Evolutionary conservation across 257 asterid genomes (phyloP), one percentile per base, ranked within the genome.

Genomic region (Eustoma russellianum): DNA sequence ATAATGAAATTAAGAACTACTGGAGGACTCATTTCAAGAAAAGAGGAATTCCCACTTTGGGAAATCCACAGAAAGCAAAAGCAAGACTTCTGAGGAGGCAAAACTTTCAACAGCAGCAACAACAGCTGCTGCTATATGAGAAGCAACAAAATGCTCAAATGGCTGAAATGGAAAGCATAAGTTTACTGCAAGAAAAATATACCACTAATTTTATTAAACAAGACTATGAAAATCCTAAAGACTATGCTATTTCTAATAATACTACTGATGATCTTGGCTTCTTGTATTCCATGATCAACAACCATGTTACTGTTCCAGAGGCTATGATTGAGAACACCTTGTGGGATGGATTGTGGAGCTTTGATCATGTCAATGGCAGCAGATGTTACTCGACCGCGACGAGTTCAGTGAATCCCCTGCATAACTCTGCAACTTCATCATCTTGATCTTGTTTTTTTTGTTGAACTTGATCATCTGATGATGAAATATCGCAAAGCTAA

Each of bases 11-110:
- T 40, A 83, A 83, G 51, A 83, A 83, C 50, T 83, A 83, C 9
- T 80, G 90, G 94, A 78, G 90, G 58, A 83, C 94, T 46, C 94
- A 83, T 76, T 80, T 83, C 74, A 83, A 81, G 79, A 81, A 81
- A 33, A 38, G 7, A 38, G 59, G 43, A 13, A 80, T 72, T 45
- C 46, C 70, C 53, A 38, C 71, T 13, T 57, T 70, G 0, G 70
- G 64, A 61, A 64, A 33, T 56, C 54, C 62, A 0, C 83, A 83
- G 41, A 83, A 80, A 38, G 17, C 74, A 5, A 64, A 64, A 12
- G 81, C 80, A 0, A 79, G 79, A 2, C 76, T 83, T 1, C 69
- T 77, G 15, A 68, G 77, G 68, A 70, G 71, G 72, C 95, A 88
- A 17, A 91, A 85, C 0, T 85, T 85, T 62, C 93, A 72, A 13